Conservation (phyloP, 441 rosid species). For the Brassica hybrid region DNA sequence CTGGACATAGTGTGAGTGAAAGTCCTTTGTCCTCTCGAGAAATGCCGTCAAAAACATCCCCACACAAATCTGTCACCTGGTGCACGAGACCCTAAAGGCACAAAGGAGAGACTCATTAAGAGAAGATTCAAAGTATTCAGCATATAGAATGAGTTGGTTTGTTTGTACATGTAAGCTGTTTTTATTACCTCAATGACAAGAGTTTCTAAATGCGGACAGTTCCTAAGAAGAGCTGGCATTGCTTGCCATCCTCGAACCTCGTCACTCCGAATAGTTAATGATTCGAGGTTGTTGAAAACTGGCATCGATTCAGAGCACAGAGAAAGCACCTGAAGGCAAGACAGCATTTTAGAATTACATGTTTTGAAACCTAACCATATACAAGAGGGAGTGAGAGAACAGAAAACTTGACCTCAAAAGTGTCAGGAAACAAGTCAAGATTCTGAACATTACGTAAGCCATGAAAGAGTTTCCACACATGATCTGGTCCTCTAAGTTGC, state of each 20-base stretch:
- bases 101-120: neutral
- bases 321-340: slow-evolving; percentile 15
- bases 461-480: slow-evolving; percentile 14
- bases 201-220: slow-evolving; percentile 21
- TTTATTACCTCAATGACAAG: slow-evolving; percentile 4
- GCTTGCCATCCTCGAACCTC: slow-evolving; percentile 8
- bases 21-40: slow-evolving; percentile 8
- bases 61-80: slow-evolving; percentile 12
- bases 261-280: neutral
- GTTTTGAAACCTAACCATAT: neutral
- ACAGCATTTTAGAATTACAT: neutral
- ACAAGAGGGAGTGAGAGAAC: neutral
- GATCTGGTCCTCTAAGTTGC: neutral
- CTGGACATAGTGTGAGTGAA: slow-evolving; percentile 17
- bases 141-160: neutral
- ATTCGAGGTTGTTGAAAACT: neutral
- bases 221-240: neutral
- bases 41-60: slow-evolving; percentile 28
- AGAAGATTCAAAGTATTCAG: neutral
- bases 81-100: slow-evolving; percentile 26
- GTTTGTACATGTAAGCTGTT: neutral
- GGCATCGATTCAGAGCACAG: neutral
- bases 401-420: slow-evolving; percentile 23
- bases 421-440: neutral
- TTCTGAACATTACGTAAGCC: neutral